Percentiles rank a stretch among this genome's conserved stretches.
These are phyloP conservation scores for Phellinidium pouzarii DNA, from an alignment of 1,284 basidiomycete species.

Conservation along the genomic window DNA sequence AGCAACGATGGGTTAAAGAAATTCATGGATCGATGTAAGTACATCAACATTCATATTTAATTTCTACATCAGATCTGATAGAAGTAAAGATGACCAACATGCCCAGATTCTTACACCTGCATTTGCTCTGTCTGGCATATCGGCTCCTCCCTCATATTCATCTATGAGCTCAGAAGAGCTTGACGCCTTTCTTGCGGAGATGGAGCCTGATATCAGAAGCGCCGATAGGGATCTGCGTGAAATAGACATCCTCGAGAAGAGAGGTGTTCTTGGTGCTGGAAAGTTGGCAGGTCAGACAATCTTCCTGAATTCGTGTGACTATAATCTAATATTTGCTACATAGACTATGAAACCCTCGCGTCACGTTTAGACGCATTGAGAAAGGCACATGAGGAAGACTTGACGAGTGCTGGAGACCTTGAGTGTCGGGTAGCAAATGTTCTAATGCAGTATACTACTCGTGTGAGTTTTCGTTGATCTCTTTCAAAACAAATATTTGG, in stretches of 20 bases:
- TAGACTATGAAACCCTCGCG: slow-evolving; percentile 57
- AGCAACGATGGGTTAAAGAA: slow-evolving; percentile 62
- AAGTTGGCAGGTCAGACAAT: slow-evolving; percentile 48
- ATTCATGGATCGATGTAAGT: slow-evolving; percentile 69
- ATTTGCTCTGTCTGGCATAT: slow-evolving; percentile 57
- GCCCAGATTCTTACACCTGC: slow-evolving; percentile 64
- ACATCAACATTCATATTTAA: not conserved
- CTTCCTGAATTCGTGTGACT: not conserved
- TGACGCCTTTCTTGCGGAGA: slow-evolving; percentile 62
- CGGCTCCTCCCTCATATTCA: slow-evolving; percentile 48
- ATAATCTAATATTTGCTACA: not conserved
- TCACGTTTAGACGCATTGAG: slow-evolving; percentile 53
- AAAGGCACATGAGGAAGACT: slow-evolving; percentile 54
- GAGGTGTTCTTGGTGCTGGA: slow-evolving; percentile 63
- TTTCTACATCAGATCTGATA: not conserved
- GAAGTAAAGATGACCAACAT: slow-evolving; percentile 58
- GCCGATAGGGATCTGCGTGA: slow-evolving; percentile 75
- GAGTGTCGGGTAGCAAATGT: slow-evolving; percentile 58
- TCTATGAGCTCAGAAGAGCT: slow-evolving; percentile 60
- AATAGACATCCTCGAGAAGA: slow-evolving; percentile 60
- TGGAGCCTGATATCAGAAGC: slow-evolving; percentile 73
- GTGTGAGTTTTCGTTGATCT: slow-evolving; percentile 38
- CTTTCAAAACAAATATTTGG: not conserved
- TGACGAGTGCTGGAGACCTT: slow-evolving; percentile 43
- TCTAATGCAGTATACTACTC: slow-evolving; percentile 60